Conservation (phyloP, 306 rosid genomes). For the Carpinus viminea region DNA sequence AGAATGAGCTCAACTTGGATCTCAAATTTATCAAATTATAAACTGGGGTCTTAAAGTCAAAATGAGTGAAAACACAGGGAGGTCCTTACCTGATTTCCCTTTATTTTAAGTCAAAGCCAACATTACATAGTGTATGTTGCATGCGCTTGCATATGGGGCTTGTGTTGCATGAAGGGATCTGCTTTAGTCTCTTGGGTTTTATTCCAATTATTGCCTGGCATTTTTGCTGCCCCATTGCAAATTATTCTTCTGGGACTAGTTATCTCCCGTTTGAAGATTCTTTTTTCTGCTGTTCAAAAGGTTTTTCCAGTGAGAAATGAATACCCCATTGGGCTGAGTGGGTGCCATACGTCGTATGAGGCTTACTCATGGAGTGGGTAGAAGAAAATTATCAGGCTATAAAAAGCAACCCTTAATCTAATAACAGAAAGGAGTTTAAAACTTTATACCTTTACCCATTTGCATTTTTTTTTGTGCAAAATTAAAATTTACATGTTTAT, state of each 20-base stretch:
- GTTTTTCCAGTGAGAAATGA: neutral
- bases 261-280: neutral
- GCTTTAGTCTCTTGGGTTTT: neutral
- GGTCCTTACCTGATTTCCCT: too few relatives aligned
- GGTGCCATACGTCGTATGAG: neutral
- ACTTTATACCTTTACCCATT: neutral
- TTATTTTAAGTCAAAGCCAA: neutral
- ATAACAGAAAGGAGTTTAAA: neutral
- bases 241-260: conserved; percentile 1
- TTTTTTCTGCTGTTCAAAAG: neutral
- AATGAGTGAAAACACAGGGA: too few relatives aligned
- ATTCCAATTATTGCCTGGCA: neutral
- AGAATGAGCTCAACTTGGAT: too few relatives aligned
- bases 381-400: neutral
- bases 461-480: neutral
- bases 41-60: too few relatives aligned
- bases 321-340: neutral
- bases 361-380: neutral
- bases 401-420: neutral
- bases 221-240: neutral
- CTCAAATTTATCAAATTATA: too few relatives aligned
- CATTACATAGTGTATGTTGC: neutral
- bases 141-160: neutral
- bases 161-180: neutral
- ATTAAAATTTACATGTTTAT: neutral